Evolutionary conservation across 495 filamentous ascomycete species (phyloP), one percentile per base, ranked within the genome.

Genomic region (Poronia punctata): DNA sequence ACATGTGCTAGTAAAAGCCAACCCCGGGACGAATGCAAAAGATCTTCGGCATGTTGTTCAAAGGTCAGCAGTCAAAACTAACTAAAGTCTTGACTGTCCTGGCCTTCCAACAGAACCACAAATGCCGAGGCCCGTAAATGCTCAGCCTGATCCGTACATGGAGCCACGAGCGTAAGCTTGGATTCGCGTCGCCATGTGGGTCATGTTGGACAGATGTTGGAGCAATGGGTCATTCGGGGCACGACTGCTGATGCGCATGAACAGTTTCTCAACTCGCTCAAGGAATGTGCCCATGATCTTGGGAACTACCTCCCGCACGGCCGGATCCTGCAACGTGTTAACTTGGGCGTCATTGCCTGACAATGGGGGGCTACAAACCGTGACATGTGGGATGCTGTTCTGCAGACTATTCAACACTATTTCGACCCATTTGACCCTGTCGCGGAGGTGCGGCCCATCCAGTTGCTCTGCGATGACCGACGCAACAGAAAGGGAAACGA

Each of bases 381-480:
- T 50, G 30, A 37, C 56, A 40, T 56, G 53, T 15, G 61, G 50
- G 22, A 74, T 43, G 35, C 62, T 61, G 18, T 53, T 48, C 38
- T 65, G 52, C 39, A 76, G 67, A 14, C 62, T 53, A 26, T 56
- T 57, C 24, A 97, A 66, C 24, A 88, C 77, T 18, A 74, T 69
- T 42, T 93, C 83, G 35, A 96, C 67, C 85, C 88, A 92, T 18
- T 64, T 60, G 7, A 98, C 65, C 44, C 87, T 85, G 59, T 86
- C 69, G 28, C 63, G 49, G 22, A 84, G 46, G 20, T 54, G 53
- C 49, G 83, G 75, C 21, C 74, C 74, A 19, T 81, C 67, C 44
- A 96, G 68, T 18, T 82, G 72, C 6, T 76, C 70, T 19, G 84
- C 84, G 11, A 97, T 75, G 10, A 86, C 86, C 2, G 87, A 85